Conservation (phyloP, 768 basidiomycete genomes). For the Lactarius vividus region DNA sequence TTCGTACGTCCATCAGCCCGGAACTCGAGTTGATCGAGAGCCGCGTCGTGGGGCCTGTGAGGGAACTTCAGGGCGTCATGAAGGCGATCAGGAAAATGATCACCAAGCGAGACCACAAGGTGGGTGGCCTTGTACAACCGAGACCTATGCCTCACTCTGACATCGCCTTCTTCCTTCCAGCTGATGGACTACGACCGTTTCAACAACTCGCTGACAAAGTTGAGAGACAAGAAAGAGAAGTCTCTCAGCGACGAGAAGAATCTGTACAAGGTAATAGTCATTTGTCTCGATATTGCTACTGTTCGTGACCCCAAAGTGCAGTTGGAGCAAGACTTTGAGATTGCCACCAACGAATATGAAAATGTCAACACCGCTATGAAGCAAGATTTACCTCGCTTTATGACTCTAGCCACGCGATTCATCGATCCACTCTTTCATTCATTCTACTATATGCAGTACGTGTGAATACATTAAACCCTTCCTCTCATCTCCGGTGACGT, state of each 20-base stretch:
- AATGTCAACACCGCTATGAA: conserved; percentile 89
- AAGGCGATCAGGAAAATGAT: conserved; percentile 92
- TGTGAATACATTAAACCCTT: conserved; percentile 29
- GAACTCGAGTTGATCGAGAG: conserved; percentile 94
- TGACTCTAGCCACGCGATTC: conserved; percentile 82
- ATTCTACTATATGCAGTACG: conserved; percentile 99
- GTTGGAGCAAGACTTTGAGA: conserved; percentile 96
- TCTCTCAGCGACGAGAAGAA: conserved; percentile 95
- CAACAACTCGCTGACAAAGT: conserved; percentile 93
- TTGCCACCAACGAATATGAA: conserved; percentile 90
- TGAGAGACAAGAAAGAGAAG: conserved; percentile 99
- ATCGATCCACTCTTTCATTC: conserved; percentile 98
- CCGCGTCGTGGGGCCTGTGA: conserved; percentile 79
- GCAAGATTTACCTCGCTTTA: conserved; percentile 90
- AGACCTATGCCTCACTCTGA: not conserved
- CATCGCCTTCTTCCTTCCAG: conserved; percentile 38
- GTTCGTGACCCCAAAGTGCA: conserved; percentile 31
- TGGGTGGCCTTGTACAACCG: conserved; percentile 32
- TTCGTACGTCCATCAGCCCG: conserved; percentile 73
- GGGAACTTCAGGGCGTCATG: conserved; percentile 83
- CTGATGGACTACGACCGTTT: conserved; percentile 92
- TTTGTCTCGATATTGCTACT: conserved; percentile 26
- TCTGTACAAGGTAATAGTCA: conserved; percentile 72
- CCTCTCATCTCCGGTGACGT: not conserved
- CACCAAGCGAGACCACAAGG: conserved; percentile 96